Evolutionary conservation across 2,329 filamentous ascomycete species (phyloP).

Genomic region (Beauveria medogensis): DNA sequence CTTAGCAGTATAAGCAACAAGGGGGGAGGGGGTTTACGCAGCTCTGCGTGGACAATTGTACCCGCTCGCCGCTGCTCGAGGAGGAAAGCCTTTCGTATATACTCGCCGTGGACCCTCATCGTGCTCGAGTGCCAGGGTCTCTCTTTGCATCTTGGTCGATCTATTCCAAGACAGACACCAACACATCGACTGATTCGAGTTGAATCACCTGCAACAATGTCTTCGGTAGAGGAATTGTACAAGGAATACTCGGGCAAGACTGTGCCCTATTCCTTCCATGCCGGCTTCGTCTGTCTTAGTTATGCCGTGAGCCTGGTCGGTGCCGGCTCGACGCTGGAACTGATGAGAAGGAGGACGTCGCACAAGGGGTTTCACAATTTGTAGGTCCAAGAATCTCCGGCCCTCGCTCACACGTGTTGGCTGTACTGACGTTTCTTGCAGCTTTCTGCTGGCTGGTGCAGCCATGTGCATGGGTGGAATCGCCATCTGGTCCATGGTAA

Average conservation of each 20-base stretch:
- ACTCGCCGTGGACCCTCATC: background rate
- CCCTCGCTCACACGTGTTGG: background rate
- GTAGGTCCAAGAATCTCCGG: slow-evolving; percentile 32
- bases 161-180: background rate
- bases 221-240: slow-evolving; percentile 23
- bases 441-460: slow-evolving; percentile 54
- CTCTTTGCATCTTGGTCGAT: background rate
- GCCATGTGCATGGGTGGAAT: slow-evolving; percentile 67
- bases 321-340: slow-evolving; percentile 69
- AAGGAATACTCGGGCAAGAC: slow-evolving; percentile 35
- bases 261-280: slow-evolving; percentile 42
- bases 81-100: background rate
- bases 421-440: slow-evolving; percentile 20
- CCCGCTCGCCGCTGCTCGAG: background rate
- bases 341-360: slow-evolving; percentile 69
- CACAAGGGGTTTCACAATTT: slow-evolving; percentile 61
- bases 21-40: background rate
- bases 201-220: background rate
- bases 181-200: background rate
- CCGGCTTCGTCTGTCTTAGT: slow-evolving; percentile 63
- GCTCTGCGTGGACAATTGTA: background rate
- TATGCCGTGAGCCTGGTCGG: slow-evolving; percentile 71
- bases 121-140: background rate
- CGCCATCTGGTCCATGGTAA: slow-evolving; percentile 63
- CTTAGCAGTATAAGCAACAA: background rate